These are phyloP conservation scores for Lobulomyces angularis DNA, from an alignment of 192 early-diverging fungal genomes.

Conservation along the genomic window DNA sequence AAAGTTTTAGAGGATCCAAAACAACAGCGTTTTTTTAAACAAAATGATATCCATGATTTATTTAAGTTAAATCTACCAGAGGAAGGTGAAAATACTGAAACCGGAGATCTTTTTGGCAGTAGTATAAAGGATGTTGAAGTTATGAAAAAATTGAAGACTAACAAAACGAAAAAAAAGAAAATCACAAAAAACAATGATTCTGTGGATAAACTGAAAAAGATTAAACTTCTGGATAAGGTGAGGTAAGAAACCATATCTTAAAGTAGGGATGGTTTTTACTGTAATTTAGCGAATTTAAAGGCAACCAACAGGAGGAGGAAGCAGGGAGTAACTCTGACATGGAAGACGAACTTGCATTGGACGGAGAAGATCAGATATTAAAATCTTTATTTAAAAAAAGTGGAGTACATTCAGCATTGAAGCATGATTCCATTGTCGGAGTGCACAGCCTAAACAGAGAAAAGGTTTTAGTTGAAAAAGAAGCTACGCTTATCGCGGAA, in stretches of 20 bases:
- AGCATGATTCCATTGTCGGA: constrained; percentile 85
- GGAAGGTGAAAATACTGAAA: constrained; percentile 55
- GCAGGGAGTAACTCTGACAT: constrained; percentile 2
- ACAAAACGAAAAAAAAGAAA: constrained; percentile 4
- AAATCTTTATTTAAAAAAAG: constrained; percentile 67
- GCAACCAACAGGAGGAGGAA: constrained; percentile 6
- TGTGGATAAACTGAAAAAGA: constrained; percentile 11
- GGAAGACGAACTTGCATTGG: constrained; percentile 4
- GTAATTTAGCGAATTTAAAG: constrained; percentile 8
- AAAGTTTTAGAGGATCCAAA: constrained; percentile 82
- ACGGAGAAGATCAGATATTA: constrained; percentile 61
- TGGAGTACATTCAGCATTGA: constrained; percentile 76
- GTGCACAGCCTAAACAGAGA: constrained; percentile 43
- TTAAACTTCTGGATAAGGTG: constrained; percentile 22
- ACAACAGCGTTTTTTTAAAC: constrained; percentile 81
- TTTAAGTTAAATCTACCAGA: constrained; percentile 54
- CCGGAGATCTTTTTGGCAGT: constrained; percentile 68
- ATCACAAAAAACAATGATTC: constrained; percentile 14
- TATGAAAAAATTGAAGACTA: constrained; percentile 5
- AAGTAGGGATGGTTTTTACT: no score
- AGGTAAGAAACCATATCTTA: no score
- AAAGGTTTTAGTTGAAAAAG: constrained; percentile 52
- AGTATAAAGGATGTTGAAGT: constrained; percentile 54
- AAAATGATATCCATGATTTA: constrained; percentile 69
- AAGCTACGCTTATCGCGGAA: constrained; percentile 69